These are phyloP conservation scores for Dipodascus albidus DNA, from an alignment of 805 yeast genomes.

Conservation along the genomic window DNA sequence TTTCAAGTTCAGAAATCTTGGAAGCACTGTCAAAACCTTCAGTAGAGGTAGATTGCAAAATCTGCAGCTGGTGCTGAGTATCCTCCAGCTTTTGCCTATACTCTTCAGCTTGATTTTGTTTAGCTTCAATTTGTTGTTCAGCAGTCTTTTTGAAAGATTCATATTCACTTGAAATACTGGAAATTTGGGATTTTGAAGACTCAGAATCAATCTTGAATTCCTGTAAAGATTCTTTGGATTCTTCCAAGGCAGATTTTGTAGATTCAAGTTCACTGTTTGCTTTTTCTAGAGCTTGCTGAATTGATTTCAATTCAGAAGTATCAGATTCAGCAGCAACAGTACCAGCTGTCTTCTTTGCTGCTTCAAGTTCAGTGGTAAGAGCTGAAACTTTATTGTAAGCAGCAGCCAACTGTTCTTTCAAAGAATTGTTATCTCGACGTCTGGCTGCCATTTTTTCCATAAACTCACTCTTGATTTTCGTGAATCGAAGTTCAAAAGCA, in stretches of 20 bases:
- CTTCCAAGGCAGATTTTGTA: not conserved
- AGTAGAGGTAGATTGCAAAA: not conserved
- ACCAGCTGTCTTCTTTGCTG: conserved; percentile 1
- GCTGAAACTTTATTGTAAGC: conserved; percentile 5
- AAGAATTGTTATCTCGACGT: conserved; percentile 9
- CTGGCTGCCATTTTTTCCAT: conserved; percentile 17
- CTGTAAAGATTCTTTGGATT: not conserved
- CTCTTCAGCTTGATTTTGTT: not conserved
- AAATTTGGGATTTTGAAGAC: not conserved
- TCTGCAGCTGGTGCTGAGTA: not conserved
- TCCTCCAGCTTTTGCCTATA: not conserved
- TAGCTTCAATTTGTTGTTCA: not conserved
- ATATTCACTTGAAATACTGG: not conserved
- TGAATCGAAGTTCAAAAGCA: conserved; percentile 8
- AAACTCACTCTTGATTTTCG: conserved; percentile 16
- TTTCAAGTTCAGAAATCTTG: conserved; percentile 22
- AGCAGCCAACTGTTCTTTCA: conserved; percentile 9
- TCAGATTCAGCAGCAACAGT: not conserved
- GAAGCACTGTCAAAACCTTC: not conserved
- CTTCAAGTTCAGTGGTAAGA: conserved; percentile 1
- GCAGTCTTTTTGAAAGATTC: not conserved
- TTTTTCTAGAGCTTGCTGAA: not conserved
- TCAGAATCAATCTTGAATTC: not conserved
- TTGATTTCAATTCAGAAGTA: conserved; percentile 1
- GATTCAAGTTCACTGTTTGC: conserved; percentile 7